Conservation (phyloP, 345 rosid genomes). For the Pugionium cornutum region DNA sequence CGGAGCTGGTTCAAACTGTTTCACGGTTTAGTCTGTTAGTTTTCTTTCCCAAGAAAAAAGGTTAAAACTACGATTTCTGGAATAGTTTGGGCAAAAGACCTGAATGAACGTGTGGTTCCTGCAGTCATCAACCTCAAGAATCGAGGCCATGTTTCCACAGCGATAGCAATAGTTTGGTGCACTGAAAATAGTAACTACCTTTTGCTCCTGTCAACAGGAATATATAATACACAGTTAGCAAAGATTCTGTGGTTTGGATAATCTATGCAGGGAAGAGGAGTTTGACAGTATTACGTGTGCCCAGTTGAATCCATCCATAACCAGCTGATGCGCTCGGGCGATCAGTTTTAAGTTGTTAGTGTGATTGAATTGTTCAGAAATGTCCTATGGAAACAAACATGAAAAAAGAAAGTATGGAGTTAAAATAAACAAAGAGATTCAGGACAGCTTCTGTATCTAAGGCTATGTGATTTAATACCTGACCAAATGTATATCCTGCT, state of each 20-base stretch:
- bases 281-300: constrained; percentile 69
- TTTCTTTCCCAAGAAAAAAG: background rate
- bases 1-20: constrained; percentile 98
- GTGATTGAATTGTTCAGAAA: constrained; percentile 96
- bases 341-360: constrained; percentile 82
- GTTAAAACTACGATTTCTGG: background rate
- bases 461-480: constrained; percentile 45
- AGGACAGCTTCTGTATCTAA: constrained; percentile 13
- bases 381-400: constrained; percentile 55
- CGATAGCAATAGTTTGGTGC: constrained; percentile 63
- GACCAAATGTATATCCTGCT: constrained; percentile 59
- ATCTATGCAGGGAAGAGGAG: background rate
- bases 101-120: constrained; percentile 84
- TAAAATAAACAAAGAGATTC: background rate
- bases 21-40: constrained; percentile 10
- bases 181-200: constrained; percentile 95
- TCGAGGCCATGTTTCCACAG: constrained; percentile 99
- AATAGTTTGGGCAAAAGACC: constrained; percentile 46
- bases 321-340: constrained; percentile 97
- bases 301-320: constrained; percentile 98
- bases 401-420: background rate
- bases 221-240: constrained; percentile 5
- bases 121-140: constrained; percentile 95
- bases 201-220: constrained; percentile 75
- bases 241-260: constrained; percentile 9